phyloP scores from a whole-genome alignment of 441 rosid genomes.

The Manihot esculenta region DNA sequence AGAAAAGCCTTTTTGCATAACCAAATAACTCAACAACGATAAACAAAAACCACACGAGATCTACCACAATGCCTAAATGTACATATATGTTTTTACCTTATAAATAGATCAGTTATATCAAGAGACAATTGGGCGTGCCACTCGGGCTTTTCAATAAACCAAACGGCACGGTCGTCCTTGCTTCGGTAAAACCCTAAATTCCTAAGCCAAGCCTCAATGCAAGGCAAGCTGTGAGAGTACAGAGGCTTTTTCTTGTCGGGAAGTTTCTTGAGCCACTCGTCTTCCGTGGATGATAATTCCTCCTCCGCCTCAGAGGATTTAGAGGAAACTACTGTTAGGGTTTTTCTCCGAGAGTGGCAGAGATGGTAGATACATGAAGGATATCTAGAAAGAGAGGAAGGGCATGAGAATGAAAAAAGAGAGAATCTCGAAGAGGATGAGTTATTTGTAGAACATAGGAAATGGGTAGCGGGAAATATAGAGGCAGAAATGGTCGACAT shows the following conservation, averaged over 20 bases:
- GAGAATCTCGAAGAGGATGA: slow-evolving; percentile 27
- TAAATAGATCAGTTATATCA: slow-evolving; percentile 80
- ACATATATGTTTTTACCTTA: slow-evolving; percentile 44
- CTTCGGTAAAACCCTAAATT: slow-evolving; percentile 71
- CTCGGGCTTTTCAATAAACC: slow-evolving; percentile 74
- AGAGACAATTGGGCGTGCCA: slow-evolving; percentile 93
- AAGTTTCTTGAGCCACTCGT: slow-evolving; percentile 80
- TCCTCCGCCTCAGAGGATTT: slow-evolving; percentile 71
- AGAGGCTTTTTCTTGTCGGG: slow-evolving; percentile 83
- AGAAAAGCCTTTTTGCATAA: no score
- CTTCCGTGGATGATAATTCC: slow-evolving; percentile 44
- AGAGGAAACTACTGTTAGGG: slow-evolving; percentile 30
- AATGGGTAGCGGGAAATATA: slow-evolving; percentile 20
- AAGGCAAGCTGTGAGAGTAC: slow-evolving; percentile 90
- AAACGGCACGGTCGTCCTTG: slow-evolving; percentile 75
- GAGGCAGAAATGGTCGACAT: slow-evolving; percentile 23
- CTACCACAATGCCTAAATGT: neutral
- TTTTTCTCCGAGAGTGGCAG: slow-evolving; percentile 28
- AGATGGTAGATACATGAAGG: slow-evolving; percentile 6
- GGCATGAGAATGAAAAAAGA: slow-evolving; percentile 19
- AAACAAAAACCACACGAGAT: slow-evolving; percentile 6
- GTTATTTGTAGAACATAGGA: slow-evolving; percentile 11
- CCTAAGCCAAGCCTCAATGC: slow-evolving; percentile 91
- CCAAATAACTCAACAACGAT: neutral
- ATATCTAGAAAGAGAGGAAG: slow-evolving; percentile 21